Conservation (phyloP, 2,329 filamentous ascomycete species). For the Aspergillus sp. region DNA sequence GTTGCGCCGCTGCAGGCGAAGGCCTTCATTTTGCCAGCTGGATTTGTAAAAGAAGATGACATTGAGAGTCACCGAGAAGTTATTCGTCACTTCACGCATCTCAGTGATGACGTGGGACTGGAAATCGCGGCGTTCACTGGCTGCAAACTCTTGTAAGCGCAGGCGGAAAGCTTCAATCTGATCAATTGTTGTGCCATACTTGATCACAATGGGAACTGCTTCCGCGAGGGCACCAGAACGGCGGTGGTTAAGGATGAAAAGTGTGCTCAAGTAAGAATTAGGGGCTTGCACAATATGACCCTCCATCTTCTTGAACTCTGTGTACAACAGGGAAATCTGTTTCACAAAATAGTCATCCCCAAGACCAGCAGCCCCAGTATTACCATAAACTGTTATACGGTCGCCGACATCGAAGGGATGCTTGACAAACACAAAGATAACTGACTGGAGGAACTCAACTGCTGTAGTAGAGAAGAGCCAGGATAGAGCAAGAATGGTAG, state of each 20-base stretch:
- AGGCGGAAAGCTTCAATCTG: constrained; percentile 77
- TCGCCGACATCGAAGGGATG: constrained; percentile 96
- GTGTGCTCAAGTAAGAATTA: constrained; percentile 83
- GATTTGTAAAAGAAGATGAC: constrained; percentile 97
- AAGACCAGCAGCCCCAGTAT: constrained; percentile 65
- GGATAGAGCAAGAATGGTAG: constrained; percentile 74
- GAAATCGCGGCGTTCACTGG: constrained; percentile 81
- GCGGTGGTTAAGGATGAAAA: constrained; percentile 93
- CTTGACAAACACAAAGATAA: constrained; percentile 94
- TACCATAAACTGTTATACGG: constrained; percentile 84
- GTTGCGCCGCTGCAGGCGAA: constrained; percentile 84
- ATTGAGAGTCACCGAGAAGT: constrained; percentile 80
- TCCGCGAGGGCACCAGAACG: constrained; percentile 84
- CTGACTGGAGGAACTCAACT: constrained; percentile 87
- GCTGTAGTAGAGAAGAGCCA: constrained; percentile 92
- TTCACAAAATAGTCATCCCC: constrained; percentile 97
- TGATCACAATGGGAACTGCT: constrained; percentile 73
- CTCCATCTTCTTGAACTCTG: constrained; percentile 98
- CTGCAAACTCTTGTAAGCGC: constrained; percentile 75
- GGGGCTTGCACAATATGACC: constrained; percentile 93
- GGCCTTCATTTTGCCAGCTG: constrained; percentile 89
- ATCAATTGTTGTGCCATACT: constrained; percentile 76
- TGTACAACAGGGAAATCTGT: constrained; percentile 86
- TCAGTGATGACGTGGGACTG: constrained; percentile 81
- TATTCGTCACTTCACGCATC: constrained; percentile 69